Evolutionary conservation across 257 asterid species (phyloP).

Genomic region (Primulina eburnea): DNA sequence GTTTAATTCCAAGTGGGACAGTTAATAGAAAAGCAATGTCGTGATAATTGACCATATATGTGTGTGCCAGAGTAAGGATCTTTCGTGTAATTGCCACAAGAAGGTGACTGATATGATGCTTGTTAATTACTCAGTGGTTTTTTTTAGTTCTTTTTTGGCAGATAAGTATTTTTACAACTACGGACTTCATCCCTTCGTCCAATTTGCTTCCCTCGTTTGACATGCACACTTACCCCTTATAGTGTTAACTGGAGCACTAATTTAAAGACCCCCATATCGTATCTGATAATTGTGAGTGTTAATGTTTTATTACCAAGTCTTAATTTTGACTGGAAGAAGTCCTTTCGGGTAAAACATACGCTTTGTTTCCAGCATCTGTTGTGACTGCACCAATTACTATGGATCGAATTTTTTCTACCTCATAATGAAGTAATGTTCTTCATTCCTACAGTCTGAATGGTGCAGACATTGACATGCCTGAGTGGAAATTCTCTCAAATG

Average conservation of each 20-base stretch:
- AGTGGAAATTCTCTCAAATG: constrained; percentile 88
- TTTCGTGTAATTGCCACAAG: constrained; percentile 5
- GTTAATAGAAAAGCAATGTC: no score
- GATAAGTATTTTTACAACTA: neutral
- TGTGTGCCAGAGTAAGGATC: neutral
- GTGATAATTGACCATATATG: neutral
- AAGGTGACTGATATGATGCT: neutral
- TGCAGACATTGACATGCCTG: constrained; percentile 97
- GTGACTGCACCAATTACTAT: constrained; percentile 7
- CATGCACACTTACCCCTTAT: constrained; percentile 9
- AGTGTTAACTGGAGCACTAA: neutral
- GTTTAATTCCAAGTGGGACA: neutral
- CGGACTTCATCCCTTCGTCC: constrained; percentile 14
- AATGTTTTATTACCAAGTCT: constrained; percentile 2
- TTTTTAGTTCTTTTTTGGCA: constrained; percentile 8
- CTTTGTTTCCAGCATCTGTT: constrained; percentile 12
- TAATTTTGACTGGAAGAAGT: neutral
- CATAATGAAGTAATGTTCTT: constrained; percentile 49
- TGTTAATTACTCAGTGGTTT: neutral
- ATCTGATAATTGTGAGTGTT: neutral
- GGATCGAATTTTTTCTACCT: constrained; percentile 23
- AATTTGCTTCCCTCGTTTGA: neutral
- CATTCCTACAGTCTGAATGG: constrained; percentile 95
- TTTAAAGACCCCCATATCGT: neutral
- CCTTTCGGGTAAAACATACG: no score